These are phyloP conservation scores for Ogataea trehaloabstinens DNA, from an alignment of 805 yeast genomes.

Conservation along the genomic window DNA sequence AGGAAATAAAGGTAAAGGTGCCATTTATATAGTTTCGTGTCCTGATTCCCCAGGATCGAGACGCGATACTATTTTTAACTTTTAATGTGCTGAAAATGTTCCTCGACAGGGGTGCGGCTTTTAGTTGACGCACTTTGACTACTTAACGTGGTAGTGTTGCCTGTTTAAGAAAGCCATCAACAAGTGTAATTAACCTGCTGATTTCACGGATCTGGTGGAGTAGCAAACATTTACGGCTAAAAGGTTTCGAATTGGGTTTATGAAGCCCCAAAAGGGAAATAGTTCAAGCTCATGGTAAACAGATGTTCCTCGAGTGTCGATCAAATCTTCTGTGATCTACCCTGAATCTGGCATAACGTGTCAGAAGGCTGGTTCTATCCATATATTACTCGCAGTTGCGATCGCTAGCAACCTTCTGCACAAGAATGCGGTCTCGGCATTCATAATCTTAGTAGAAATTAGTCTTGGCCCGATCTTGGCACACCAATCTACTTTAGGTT, in stretches of 20 bases:
- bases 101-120: conserved; percentile 16
- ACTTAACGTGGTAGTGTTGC: conserved; percentile 6
- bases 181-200: not conserved
- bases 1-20: not conserved
- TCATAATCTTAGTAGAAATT: no score
- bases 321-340: not conserved
- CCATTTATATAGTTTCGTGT: conserved; percentile 13
- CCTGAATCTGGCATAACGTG: no score
- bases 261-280: not conserved
- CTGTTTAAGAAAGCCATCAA: not conserved
- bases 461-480: no score
- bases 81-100: conserved; percentile 1
- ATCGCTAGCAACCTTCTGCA: no score
- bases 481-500: no score
- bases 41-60: conserved; percentile 2
- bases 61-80: conserved; percentile 18
- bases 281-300: not conserved
- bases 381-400: no score
- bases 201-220: not conserved
- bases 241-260: no score
- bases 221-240: no score
- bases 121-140: not conserved
- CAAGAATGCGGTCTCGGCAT: no score
- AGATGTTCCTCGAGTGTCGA: not conserved
- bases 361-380: no score